Evolutionary conservation across 73 alveolate species (phyloP).

Genomic region (Uronychia setigera): DNA sequence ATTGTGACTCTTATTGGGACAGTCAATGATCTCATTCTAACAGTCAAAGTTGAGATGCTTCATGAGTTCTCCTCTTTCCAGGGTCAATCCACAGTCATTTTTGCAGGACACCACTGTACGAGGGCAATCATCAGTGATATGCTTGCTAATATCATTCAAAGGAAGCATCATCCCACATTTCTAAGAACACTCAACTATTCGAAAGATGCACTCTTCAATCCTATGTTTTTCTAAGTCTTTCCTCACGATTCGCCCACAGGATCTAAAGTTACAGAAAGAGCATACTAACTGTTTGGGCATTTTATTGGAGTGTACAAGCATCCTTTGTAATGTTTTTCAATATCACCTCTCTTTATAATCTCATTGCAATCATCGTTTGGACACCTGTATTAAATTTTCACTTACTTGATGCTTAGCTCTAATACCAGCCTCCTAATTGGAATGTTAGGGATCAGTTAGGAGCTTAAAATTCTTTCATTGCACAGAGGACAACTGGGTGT

Average conservation of each 20-base stretch:
- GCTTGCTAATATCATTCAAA: constrained; percentile 55
- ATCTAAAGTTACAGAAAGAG: not conserved
- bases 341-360: constrained; percentile 63
- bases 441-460: constrained; percentile 62
- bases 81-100: constrained; percentile 64
- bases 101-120: constrained; percentile 65
- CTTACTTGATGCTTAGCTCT: constrained; percentile 46
- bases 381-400: constrained; percentile 11
- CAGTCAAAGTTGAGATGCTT: constrained; percentile 75
- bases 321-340: constrained; percentile 34
- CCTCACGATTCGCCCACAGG: constrained; percentile 59
- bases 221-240: constrained; percentile 48
- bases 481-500: constrained; percentile 69
- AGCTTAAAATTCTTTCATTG: constrained; percentile 28
- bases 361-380: constrained; percentile 47
- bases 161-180: constrained; percentile 67
- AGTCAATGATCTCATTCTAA: constrained; percentile 75
- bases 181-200: constrained; percentile 57
- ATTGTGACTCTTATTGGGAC: constrained; percentile 69
- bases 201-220: constrained; percentile 51
- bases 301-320: constrained; percentile 48
- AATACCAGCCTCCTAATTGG: constrained; percentile 72
- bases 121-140: constrained; percentile 66
- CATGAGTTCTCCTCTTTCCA: constrained; percentile 79
- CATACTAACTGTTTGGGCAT: constrained; percentile 54